Evolutionary conservation across 192 early-diverging fungal species (phyloP), one percentile per base, ranked within the genome.

Genomic region (Podila epicladia): DNA sequence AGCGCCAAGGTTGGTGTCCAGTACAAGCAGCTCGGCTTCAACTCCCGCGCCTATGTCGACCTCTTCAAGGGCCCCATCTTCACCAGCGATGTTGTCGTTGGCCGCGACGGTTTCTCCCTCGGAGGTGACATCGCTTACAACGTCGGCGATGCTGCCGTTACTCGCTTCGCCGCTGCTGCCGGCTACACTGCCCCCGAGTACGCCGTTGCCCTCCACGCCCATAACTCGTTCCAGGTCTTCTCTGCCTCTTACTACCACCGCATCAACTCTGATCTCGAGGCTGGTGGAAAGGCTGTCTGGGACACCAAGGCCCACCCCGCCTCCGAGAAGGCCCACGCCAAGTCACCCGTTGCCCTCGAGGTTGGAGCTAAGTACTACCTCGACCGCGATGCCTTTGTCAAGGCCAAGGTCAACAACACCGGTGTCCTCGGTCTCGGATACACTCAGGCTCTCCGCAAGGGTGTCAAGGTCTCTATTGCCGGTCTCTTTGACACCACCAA

Each of bases 181-280:
- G 98, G 96, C 26, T 99, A 94, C 89, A 87, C 91, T 57, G 91
- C 91, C 62, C 90, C 87, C 65, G 95, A 97, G 84, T 99, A 98
- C 90, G 82, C 90, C 68, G 88, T 98, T 68, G 87, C 95, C 63
- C 84, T 99, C 62, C 93, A 95, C 83, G 95, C 95, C 85, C 91
- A 91, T 80, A 96, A 97, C 93, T 93, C 93, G 38, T 89, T 98
- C 82, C 90, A 87, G 88, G 76, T 91, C 79, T 97, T 95, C 89
- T 86, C 97, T 72, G 93, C 96, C 62, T 94, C 96, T 13, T 97
- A 97, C 94, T 98, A 93, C 93, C 98, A 99, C 90, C 94, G 94
- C 72, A 94, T 99, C 67, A 94, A 89, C 83, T 63, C 89, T 69
- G 90, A 93, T 62, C 91, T 99, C 77, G 97, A 99, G 88, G 97